phyloP scores from a whole-genome alignment of 495 filamentous ascomycete genomes.

The Friedmanniomyces simplex region DNA sequence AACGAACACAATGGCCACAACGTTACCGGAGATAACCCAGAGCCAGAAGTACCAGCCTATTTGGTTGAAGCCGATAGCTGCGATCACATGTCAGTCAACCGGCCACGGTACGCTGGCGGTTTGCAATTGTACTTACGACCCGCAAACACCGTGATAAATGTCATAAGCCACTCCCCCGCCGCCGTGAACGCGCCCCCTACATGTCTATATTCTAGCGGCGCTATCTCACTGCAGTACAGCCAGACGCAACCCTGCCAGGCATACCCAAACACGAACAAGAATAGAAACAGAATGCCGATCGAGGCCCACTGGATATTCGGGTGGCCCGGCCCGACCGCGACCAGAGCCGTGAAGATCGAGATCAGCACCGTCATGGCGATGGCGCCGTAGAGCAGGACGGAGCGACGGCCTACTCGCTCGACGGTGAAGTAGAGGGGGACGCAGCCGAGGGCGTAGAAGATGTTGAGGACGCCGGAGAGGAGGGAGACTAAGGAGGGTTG shows the following conservation, averaged over 20 bases:
- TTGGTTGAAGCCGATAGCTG: constrained; percentile 17
- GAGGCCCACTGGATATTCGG: constrained; percentile 15
- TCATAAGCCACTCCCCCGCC: constrained; percentile 20
- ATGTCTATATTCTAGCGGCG: constrained; percentile 21
- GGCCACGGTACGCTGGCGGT: too few species aligned
- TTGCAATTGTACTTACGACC: constrained; percentile 18
- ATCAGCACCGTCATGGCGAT: constrained; percentile 21
- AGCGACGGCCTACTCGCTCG: constrained; percentile 19
- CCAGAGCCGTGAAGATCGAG: constrained; percentile 18
- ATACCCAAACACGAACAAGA: constrained; percentile 19
- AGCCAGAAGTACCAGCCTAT: constrained; percentile 24
- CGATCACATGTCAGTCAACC: background rate
- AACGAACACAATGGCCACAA: constrained; percentile 20
- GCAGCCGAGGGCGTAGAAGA: constrained; percentile 23
- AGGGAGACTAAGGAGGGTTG: constrained; percentile 16
- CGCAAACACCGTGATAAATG: constrained; percentile 22
- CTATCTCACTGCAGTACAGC: constrained; percentile 22
- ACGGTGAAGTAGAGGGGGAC: constrained; percentile 24
- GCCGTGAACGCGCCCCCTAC: constrained; percentile 15
- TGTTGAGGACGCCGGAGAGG: constrained; percentile 21
- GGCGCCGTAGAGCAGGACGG: constrained; percentile 21
- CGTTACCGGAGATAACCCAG: constrained; percentile 21
- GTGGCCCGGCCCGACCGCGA: constrained; percentile 1
- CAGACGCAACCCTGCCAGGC: constrained; percentile 22
- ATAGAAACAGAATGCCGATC: constrained; percentile 18